Evolutionary conservation across 805 yeast species (phyloP).

Genomic region (Candida ovalis): DNA sequence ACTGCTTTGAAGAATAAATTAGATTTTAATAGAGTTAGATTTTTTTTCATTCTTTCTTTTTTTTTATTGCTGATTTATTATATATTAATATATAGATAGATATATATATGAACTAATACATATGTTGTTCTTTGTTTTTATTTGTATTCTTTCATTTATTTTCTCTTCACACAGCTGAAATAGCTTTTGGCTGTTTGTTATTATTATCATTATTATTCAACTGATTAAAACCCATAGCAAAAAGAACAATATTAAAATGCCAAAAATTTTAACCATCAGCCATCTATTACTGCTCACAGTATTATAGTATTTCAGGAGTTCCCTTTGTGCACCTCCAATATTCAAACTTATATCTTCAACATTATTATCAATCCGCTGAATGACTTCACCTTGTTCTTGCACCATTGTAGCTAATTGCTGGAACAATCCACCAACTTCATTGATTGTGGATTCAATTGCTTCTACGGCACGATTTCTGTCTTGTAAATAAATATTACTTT

Average conservation of each 20-base stretch:
- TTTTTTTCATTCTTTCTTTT: not conserved
- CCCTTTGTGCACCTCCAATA: constrained; percentile 92
- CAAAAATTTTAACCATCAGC: constrained; percentile 87
- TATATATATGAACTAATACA: not conserved
- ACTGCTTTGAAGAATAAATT: constrained; percentile 31
- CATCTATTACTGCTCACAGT: constrained; percentile 86
- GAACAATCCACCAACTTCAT: constrained; percentile 92
- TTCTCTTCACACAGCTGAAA: no score
- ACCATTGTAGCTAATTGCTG: constrained; percentile 97
- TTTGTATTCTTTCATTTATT: not conserved
- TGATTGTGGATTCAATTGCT: constrained; percentile 93
- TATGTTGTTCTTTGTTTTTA: not conserved
- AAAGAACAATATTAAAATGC: constrained; percentile 74
- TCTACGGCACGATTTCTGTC: constrained; percentile 90
- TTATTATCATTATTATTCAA: constrained; percentile 26
- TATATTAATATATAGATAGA: not conserved
- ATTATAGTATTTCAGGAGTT: constrained; percentile 83
- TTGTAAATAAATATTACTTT: constrained; percentile 68
- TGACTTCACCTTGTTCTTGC: constrained; percentile 93
- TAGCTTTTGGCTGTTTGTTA: no score
- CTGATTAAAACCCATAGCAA: constrained; percentile 76
- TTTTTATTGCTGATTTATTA: not conserved
- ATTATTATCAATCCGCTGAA: constrained; percentile 91
- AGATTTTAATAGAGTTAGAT: not conserved
- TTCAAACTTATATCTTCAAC: constrained; percentile 91